Evolutionary conservation across 2,329 filamentous ascomycete species (phyloP), one percentile per base, ranked within the genome.

Genomic region (Exophiala mesophila): DNA sequence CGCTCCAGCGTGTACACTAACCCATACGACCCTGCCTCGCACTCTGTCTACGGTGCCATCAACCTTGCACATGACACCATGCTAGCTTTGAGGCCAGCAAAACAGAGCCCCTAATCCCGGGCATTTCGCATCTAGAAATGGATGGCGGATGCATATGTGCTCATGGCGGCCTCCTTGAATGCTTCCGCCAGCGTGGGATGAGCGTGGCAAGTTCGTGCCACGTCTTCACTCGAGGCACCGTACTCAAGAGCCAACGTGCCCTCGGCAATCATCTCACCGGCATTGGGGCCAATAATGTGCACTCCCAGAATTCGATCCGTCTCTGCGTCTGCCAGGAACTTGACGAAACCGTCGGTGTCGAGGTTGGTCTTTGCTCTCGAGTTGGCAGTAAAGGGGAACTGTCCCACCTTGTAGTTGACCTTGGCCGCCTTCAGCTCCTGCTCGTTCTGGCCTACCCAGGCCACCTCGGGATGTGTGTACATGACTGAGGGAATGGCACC

Each of bases 101-200:
- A n/a, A n/a, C n/a, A n/a, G n/a, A n/a, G n/a, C n/a, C n/a, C n/a
- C n/a, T n/a, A n/a, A n/a, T n/a, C n/a, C n/a, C n/a, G n/a, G n/a
- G n/a, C n/a, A n/a, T n/a, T n/a, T n/a, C n/a, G n/a, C n/a, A 32
- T 32, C 57, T 85, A 98, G 70, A 85, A 94, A 74, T 98, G 92
- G 66, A 98, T 95, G 55, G 92, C 83, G 76, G 95, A 92, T 60
- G 82, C 80, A 73, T 94, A 88, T 37, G 90, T 96, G 50, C 88
- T 86, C 92, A 98, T 97, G 57, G 92, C 92, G 60, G 92, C 92
- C 79, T 98, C 92, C 78, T 98, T 98, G 79, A 98, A 97, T 32
- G 92, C 92, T 74, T 98, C 92, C 17, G 90, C 82, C 47, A 98
- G 77, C 38, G 89, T 96, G 43, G 92, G 92, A 72, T 98, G 92